These are phyloP conservation scores for Pyricularia sp. DNA, from an alignment of 2,329 filamentous ascomycete genomes.

Conservation along the genomic window DNA sequence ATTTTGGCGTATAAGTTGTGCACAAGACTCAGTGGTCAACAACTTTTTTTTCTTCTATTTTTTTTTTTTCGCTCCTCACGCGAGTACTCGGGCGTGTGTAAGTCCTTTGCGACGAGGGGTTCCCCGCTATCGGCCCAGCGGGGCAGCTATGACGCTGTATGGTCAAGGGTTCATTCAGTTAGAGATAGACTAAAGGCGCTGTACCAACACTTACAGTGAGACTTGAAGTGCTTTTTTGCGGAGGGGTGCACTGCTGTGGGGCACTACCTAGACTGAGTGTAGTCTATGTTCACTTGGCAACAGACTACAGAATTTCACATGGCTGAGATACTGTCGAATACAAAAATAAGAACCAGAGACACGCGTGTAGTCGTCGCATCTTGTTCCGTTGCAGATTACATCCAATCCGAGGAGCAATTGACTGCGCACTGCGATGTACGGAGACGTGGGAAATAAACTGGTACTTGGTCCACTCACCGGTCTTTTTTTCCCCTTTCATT, in stretches of 20 bases:
- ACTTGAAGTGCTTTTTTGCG: not conserved
- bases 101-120: not conserved
- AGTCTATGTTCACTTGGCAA: not conserved
- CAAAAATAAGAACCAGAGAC: not conserved
- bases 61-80: not conserved
- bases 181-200: not conserved
- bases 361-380: not conserved
- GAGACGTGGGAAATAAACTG: constrained; percentile 78
- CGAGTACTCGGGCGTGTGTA: not conserved
- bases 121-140: constrained; percentile 1
- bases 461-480: constrained; percentile 32
- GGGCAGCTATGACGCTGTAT: not conserved
- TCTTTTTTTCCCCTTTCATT: not conserved
- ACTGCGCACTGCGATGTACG: constrained; percentile 55
- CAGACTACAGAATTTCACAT: not conserved
- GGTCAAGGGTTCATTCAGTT: not conserved
- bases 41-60: not conserved
- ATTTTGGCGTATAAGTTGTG: not conserved
- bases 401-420: not conserved
- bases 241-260: not conserved
- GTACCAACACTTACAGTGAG: not conserved
- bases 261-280: not conserved
- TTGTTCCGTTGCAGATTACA: not conserved
- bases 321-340: not conserved
- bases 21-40: not conserved